phyloP scores from a whole-genome alignment of 2,329 filamentous ascomycete genomes.

The Thielaviopsis euricoi region DNA sequence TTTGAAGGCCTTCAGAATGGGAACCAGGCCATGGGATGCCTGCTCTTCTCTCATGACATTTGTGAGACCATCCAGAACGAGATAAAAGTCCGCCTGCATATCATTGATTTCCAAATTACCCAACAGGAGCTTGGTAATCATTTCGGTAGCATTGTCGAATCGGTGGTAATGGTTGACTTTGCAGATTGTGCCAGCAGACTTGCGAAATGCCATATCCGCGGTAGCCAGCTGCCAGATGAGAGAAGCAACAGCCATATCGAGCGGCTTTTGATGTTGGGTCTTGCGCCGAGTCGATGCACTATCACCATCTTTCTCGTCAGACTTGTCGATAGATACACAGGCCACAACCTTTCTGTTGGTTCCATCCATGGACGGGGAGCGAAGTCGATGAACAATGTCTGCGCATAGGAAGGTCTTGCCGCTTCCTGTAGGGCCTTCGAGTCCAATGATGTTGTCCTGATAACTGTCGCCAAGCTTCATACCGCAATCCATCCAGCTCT shows the following conservation, averaged over 20 bases:
- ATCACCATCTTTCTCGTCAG: background rate
- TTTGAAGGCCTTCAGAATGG: background rate
- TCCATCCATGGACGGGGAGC: too few relatives aligned
- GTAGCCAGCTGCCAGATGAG: background rate
- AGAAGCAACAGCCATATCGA: background rate
- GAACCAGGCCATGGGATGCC: background rate
- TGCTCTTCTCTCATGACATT: background rate
- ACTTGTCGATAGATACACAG: background rate
- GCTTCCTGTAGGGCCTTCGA: background rate
- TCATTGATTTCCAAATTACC: background rate
- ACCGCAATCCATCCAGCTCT: background rate
- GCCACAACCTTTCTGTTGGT: background rate
- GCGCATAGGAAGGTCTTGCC: background rate
- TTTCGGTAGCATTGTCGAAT: background rate
- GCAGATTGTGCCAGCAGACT: background rate
- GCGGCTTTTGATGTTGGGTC: background rate
- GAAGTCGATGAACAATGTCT: background rate
- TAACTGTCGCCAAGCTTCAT: background rate
- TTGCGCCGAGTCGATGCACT: background rate
- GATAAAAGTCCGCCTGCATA: background rate
- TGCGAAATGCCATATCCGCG: background rate
- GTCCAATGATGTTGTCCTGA: background rate
- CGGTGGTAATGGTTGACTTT: background rate
- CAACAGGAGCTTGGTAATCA: background rate
- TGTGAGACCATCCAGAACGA: background rate